Base-by-base conservation (phyloP, 1,284 basidiomycete genomes). In the Trametes sp. region DNA sequence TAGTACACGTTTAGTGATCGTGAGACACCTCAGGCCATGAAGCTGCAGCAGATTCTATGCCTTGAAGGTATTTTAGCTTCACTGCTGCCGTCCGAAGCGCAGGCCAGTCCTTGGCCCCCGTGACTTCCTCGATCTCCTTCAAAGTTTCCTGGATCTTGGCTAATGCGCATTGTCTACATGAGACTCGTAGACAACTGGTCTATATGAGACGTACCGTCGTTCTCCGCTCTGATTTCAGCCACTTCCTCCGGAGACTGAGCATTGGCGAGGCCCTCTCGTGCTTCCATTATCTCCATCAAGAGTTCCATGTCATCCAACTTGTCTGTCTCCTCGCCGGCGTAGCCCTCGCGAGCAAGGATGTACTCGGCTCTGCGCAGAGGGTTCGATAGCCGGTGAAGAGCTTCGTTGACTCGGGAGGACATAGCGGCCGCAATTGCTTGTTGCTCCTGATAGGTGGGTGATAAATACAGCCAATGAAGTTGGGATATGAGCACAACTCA, bases 281-380 rank as follows among this genome's bases (percentile, higher is more conserved):
- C 84, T 69, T 94, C 90, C 84, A 98, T 89, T 48, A 97, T 86
- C 69, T 93, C 87, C 74, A 84, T 83, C 62, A 98, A 83, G 52
- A 98, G 84, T 51, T 81, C 84, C 35, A 86, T 78, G 73, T 97
- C 92, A 8, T 90, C 86, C 29, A 92, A 74, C 56, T 87, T 84
- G 68, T 98, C 95, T n/a, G 80, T 81, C 76, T 97, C 95, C 3
- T 80, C 80, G 31, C 89, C 80, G 10, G 82, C 81, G 36, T 85
- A 67, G 8, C 88, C 87, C 67, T 93, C 84, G 55, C 81, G 80
- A 29, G 82, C 77, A 14, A 97, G 82, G 62, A 94, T 85, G 68
- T 94, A 94, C 71, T 89, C 86, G 26, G 85, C 86, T 36, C 92
- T 85, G 28, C 82, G 77, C 33, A 91, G 76, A 2, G 93, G 92